Conservation (phyloP, 495 filamentous ascomycete species). For the Penicillium riverlandense region DNA sequence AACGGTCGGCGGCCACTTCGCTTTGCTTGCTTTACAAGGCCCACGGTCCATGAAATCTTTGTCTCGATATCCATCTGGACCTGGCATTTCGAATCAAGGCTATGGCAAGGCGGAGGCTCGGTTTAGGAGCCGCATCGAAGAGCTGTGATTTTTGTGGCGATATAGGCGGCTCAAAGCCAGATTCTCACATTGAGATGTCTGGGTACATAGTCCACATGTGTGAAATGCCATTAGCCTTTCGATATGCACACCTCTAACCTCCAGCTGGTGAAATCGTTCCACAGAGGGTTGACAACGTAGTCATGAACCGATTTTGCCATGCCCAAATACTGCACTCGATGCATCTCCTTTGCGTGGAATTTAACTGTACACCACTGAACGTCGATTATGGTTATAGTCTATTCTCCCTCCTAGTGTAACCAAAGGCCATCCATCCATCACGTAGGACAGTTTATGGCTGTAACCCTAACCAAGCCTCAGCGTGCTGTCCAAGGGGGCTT, state of each 20-base stretch:
- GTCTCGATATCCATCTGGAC: background rate
- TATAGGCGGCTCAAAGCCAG: background rate
- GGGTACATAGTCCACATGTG: too few species aligned
- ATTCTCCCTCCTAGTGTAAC: too few species aligned
- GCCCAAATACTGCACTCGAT: background rate
- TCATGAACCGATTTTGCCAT: background rate
- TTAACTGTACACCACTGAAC: too few species aligned
- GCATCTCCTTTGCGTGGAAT: background rate
- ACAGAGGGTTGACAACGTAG: background rate
- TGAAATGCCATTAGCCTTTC: too few species aligned
- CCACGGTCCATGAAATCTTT: constrained; percentile 20
- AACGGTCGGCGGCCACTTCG: constrained; percentile 50
- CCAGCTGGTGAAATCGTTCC: background rate
- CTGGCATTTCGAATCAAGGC: background rate
- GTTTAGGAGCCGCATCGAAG: constrained; percentile 6
- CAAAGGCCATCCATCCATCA: too few species aligned
- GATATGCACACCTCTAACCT: too few species aligned
- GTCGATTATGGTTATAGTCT: too few species aligned
- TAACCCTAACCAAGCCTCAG: too few species aligned
- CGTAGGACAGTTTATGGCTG: background rate
- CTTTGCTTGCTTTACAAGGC: constrained; percentile 37
- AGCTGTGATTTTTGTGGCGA: constrained; percentile 6
- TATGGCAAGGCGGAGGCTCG: background rate
- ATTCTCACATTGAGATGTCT: background rate
- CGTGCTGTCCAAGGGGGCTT: constrained; percentile 13